Evolutionary conservation across 352 stramenopile species (phyloP), one percentile per base, ranked within the genome.

Genomic region (Phytopythium cucurbitacearum): DNA sequence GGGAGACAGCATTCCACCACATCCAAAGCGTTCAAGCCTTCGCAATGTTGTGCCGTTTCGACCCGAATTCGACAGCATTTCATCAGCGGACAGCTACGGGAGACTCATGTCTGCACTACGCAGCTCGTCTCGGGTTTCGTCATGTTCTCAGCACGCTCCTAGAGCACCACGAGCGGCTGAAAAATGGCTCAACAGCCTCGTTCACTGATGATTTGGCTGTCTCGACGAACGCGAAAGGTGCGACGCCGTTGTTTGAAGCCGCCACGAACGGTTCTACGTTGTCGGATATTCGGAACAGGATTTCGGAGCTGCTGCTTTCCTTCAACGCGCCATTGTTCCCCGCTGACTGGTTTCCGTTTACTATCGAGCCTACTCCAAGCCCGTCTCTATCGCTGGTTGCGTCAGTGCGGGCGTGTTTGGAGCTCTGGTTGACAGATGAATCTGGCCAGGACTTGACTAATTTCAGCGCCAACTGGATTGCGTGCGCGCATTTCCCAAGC

Each of bases 281-380:
- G 40, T 15, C 7, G 5, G 44, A 48, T 35, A 33, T 44, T n/a
- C 47, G 54, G 5, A 34, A 49, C 32, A 41, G 7, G 0, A 67
- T 56, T 42, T 55, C 34, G 1, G 48, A 51, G 4, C 15, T 60
- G 43, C 28, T 65, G 13, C 13, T 62, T 36, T 3, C 43, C 15
- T 53, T 57, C 32, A 48, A 55, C n/a, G 48, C 40, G 4, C 41
- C 13, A 7, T n/a, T 65, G 8, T 61, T 65, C 16, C 38, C 59
- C n/a, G 1, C 28, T 6, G 33, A n/a, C 28, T 41, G 50, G 28
- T 32, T 53, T 11, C 41, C 15, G 4, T 32, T n/a, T 13, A 13
- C 12, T 37, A 28, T 9, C 33, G 40, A 9, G 11, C 40, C 40
- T 13, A 3, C 32, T 16, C 12, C 13, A 2, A 48, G 4, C 5